Conservation (phyloP, 2,329 filamentous ascomycete species). For the Helicocarpus griseus region DNA sequence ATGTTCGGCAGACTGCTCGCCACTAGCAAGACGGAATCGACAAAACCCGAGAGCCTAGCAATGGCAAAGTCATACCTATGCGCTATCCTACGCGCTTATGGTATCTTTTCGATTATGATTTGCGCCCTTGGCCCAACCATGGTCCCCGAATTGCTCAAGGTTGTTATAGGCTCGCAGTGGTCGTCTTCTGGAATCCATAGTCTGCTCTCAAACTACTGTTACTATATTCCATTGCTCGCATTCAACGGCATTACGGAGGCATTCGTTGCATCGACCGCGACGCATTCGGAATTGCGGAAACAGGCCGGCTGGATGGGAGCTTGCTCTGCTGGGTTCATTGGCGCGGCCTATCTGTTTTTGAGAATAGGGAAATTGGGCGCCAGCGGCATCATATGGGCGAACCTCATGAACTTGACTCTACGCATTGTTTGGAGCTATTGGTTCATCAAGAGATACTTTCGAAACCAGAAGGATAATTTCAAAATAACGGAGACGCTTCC, state of each 20-base stretch:
- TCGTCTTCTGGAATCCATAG: slow-evolving; percentile 59
- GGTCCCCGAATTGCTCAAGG: slow-evolving; percentile 60
- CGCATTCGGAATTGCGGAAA: slow-evolving; percentile 58
- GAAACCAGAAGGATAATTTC: slow-evolving; percentile 32
- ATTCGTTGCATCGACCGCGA: slow-evolving; percentile 82
- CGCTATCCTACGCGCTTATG: slow-evolving; percentile 60
- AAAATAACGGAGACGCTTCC: slow-evolving; percentile 37
- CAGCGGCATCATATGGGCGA: slow-evolving; percentile 72
- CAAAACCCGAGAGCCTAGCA: slow-evolving; percentile 15
- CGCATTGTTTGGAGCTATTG: slow-evolving; percentile 69
- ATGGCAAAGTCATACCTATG: slow-evolving; percentile 24
- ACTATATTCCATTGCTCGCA: slow-evolving; percentile 86
- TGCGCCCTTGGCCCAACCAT: slow-evolving; percentile 64
- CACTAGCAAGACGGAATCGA: slow-evolving; percentile 20
- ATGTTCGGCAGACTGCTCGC: slow-evolving; percentile 75
- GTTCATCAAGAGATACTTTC: slow-evolving; percentile 63
- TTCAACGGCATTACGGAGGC: slow-evolving; percentile 87
- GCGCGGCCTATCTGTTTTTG: slow-evolving; percentile 65
- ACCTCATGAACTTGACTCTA: slow-evolving; percentile 80
- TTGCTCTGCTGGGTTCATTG: slow-evolving; percentile 69
- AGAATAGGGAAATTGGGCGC: slow-evolving; percentile 61
- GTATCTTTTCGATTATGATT: slow-evolving; percentile 60
- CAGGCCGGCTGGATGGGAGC: slow-evolving; percentile 78
- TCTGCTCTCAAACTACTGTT: slow-evolving; percentile 73
- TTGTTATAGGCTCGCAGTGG: slow-evolving; percentile 74